phyloP scores from a whole-genome alignment of 805 yeast genomes.

The Wickerhamomyces mucosus region DNA sequence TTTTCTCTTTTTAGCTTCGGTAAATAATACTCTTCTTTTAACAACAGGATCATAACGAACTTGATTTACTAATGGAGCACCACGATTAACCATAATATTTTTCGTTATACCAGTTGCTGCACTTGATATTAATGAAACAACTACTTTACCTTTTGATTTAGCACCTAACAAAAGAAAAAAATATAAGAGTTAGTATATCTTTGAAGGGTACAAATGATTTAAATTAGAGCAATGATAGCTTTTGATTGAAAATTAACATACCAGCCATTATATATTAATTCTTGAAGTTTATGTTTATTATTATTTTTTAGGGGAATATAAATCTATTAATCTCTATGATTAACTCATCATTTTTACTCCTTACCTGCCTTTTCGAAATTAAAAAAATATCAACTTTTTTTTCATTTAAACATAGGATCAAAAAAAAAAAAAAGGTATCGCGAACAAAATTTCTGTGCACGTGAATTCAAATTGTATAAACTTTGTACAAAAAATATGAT shows the following conservation, averaged over 20 bases:
- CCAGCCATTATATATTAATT: conserved; percentile 8
- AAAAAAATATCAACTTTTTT: too few species aligned
- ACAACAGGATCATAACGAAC: conserved; percentile 77
- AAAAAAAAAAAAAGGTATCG: too few species aligned
- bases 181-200: conserved; percentile 1
- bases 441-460: too few species aligned
- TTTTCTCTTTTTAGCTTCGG: conserved; percentile 82
- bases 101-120: conserved; percentile 87
- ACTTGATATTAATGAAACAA: conserved; percentile 77
- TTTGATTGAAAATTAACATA: conserved; percentile 1
- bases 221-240: too few species aligned
- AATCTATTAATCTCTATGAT: too few species aligned
- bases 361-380: too few species aligned
- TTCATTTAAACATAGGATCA: too few species aligned
- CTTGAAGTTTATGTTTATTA: too few species aligned
- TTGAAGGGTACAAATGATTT: neutral
- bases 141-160: conserved; percentile 62
- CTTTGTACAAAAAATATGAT: too few species aligned
- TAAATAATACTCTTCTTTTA: conserved; percentile 84
- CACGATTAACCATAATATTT: conserved; percentile 73
- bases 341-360: too few species aligned
- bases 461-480: too few species aligned
- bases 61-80: conserved; percentile 69
- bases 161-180: conserved; percentile 30
- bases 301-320: too few species aligned